phyloP scores from a whole-genome alignment of 2,329 filamentous ascomycete species.

The Ophiocordyceps camponoti-floridani region DNA sequence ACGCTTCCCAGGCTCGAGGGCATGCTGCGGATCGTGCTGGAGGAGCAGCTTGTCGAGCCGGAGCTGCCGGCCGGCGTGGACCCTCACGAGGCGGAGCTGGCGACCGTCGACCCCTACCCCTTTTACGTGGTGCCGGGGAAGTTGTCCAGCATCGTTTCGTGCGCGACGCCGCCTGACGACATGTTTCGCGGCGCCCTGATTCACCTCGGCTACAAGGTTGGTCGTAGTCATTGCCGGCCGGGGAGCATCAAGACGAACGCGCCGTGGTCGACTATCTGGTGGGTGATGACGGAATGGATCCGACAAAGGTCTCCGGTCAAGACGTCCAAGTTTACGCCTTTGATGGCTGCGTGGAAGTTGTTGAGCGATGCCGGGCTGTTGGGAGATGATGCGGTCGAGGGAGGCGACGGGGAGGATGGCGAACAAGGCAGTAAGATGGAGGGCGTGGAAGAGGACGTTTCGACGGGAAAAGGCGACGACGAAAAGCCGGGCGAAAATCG shows the following conservation, averaged over 20 bases:
- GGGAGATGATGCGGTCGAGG: conserved; percentile 8
- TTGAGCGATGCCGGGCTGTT: conserved; percentile 25
- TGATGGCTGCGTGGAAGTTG: conserved; percentile 56
- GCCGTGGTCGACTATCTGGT: conserved; percentile 79
- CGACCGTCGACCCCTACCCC: conserved; percentile 52
- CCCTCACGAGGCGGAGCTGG: conserved; percentile 31
- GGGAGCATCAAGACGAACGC: conserved; percentile 90
- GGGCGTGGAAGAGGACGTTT: neutral
- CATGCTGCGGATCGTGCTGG: conserved; percentile 76
- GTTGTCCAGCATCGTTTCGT: conserved; percentile 62
- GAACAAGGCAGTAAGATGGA: conserved; percentile 3
- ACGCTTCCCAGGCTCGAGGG: conserved; percentile 72
- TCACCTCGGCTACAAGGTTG: conserved; percentile 64
- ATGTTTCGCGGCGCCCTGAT: conserved; percentile 65
- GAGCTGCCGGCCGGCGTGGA: conserved; percentile 21
- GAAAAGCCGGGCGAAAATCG: conserved; percentile 4
- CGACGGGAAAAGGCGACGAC: too few species aligned
- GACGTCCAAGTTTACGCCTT: conserved; percentile 47
- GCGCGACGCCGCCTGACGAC: conserved; percentile 61
- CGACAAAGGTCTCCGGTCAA: conserved; percentile 66
- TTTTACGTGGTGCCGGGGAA: conserved; percentile 73
- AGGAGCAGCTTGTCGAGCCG: conserved; percentile 39
- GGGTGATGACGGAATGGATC: conserved; percentile 84
- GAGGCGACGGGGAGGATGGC: neutral
- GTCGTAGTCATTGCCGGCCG: conserved; percentile 73